phyloP scores from a whole-genome alignment of 208 protist genomes.

The Herpetomonas tarakana region DNA sequence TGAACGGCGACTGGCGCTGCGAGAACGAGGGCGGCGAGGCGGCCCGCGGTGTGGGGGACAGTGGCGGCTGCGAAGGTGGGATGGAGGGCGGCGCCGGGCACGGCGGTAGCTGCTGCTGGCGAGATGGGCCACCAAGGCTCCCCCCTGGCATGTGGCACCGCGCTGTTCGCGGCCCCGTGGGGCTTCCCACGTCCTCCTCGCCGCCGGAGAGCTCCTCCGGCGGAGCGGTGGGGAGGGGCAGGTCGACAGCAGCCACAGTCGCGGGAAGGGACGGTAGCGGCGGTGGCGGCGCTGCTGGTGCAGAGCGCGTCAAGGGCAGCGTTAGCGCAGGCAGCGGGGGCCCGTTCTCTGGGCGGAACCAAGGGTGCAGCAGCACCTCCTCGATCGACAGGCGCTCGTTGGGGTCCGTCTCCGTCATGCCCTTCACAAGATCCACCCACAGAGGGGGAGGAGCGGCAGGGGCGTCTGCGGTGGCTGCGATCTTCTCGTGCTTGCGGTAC shows the following conservation, averaged over 20 bases:
- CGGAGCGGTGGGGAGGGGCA: background rate
- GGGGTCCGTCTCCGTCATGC: slow-evolving; percentile 59
- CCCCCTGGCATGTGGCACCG: too few relatives aligned
- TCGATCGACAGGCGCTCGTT: slow-evolving; percentile 44
- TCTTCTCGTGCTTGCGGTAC: slow-evolving; percentile 7
- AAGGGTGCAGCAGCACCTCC: slow-evolving; percentile 60
- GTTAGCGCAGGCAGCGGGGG: slow-evolving; percentile 19
- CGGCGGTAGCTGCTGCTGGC: background rate
- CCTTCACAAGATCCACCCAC: slow-evolving; percentile 55
- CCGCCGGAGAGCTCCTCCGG: background rate
- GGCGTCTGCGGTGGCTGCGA: background rate
- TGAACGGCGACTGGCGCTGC: background rate
- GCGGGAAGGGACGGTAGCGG: background rate
- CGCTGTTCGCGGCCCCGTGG: too few relatives aligned
- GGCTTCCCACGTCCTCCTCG: background rate
- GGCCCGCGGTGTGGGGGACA: background rate
- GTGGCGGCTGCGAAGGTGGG: slow-evolving; percentile 3
- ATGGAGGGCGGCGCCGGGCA: background rate
- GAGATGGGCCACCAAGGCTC: too few relatives aligned
- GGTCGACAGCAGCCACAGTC: background rate
- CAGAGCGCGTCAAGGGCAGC: slow-evolving; percentile 6
- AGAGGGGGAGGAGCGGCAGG: slow-evolving; percentile 3
- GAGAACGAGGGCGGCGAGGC: background rate
- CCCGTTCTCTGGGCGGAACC: slow-evolving; percentile 24
- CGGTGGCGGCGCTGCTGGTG: background rate